phyloP scores from a whole-genome alignment of 495 filamentous ascomycete genomes.

The Aspergillus homomorphus region DNA sequence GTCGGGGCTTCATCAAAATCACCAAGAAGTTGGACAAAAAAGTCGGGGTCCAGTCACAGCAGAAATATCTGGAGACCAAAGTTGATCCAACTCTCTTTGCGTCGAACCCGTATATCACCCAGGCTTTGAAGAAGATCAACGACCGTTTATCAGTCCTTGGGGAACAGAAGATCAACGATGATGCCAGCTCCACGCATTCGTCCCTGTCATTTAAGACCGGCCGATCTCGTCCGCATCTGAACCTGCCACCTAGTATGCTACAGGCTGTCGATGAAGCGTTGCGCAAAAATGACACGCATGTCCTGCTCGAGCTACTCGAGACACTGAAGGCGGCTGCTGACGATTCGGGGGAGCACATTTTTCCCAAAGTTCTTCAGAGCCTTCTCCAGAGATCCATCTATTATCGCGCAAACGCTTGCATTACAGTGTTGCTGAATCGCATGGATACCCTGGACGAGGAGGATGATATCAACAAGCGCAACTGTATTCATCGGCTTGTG shows the following conservation, averaged over 20 bases:
- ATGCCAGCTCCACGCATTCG: slow-evolving; percentile 68
- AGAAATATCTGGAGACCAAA: slow-evolving; percentile 79
- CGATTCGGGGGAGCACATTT: slow-evolving; percentile 43
- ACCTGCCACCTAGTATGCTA: slow-evolving; percentile 60
- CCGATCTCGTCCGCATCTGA: slow-evolving; percentile 66
- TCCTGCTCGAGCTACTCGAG: slow-evolving; percentile 56
- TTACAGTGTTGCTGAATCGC: slow-evolving; percentile 62
- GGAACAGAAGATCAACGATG: slow-evolving; percentile 67
- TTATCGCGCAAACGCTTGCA: slow-evolving; percentile 62
- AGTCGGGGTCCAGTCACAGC: slow-evolving; percentile 68
- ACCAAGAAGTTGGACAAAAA: slow-evolving; percentile 98
- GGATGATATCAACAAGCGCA: slow-evolving; percentile 89
- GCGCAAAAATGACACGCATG: slow-evolving; percentile 64
- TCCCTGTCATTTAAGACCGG: slow-evolving; percentile 67
- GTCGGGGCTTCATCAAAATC: slow-evolving; percentile 93
- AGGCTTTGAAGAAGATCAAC: slow-evolving; percentile 76
- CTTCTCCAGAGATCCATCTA: slow-evolving; percentile 83
- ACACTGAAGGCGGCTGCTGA: slow-evolving; percentile 53
- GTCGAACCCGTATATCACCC: slow-evolving; percentile 62
- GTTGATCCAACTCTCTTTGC: slow-evolving; percentile 84
- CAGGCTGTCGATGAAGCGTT: slow-evolving; percentile 76
- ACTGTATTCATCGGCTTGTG: slow-evolving; percentile 87
- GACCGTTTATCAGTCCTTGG: slow-evolving; percentile 82
- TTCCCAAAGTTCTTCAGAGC: slow-evolving; percentile 65
- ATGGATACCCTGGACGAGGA: slow-evolving; percentile 74